These are phyloP conservation scores for Sporothrix protearum DNA, from an alignment of 2,329 filamentous ascomycete genomes.

Conservation along the genomic window DNA sequence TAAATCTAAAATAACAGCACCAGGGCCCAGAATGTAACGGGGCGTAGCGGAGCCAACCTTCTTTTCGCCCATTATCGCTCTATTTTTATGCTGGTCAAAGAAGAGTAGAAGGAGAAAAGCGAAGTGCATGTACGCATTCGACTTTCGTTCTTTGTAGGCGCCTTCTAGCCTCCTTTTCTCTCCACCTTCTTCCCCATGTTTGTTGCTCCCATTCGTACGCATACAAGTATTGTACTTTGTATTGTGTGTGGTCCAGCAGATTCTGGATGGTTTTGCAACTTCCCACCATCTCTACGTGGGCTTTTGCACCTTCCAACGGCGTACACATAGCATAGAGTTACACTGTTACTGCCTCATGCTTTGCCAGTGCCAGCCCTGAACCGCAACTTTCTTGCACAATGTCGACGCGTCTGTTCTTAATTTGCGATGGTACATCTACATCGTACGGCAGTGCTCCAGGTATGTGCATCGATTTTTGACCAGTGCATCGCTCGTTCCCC, in stretches of 20 bases:
- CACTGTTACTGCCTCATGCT: background rate
- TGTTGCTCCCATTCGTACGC: background rate
- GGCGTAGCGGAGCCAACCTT: conserved; percentile 11
- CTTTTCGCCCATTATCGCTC: background rate
- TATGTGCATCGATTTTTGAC: background rate
- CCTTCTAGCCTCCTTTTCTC: background rate
- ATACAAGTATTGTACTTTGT: too few species aligned
- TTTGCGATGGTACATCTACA: background rate
- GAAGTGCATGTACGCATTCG: background rate
- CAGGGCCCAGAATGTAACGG: background rate
- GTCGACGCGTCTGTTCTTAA: background rate
- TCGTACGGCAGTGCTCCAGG: background rate
- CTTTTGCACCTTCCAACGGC: background rate
- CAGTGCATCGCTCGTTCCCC: background rate
- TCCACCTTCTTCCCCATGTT: conserved; percentile 11
- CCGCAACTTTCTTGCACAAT: background rate
- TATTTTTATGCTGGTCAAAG: background rate
- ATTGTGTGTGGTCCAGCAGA: background rate
- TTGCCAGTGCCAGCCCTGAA: background rate
- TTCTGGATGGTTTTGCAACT: background rate
- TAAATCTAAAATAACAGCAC: background rate
- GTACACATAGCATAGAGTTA: too few species aligned
- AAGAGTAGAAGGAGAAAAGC: background rate
- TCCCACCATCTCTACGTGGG: background rate
- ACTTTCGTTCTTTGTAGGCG: background rate